Conservation (phyloP, 2,329 filamentous ascomycete genomes). For the Aspergillus niger region DNA sequence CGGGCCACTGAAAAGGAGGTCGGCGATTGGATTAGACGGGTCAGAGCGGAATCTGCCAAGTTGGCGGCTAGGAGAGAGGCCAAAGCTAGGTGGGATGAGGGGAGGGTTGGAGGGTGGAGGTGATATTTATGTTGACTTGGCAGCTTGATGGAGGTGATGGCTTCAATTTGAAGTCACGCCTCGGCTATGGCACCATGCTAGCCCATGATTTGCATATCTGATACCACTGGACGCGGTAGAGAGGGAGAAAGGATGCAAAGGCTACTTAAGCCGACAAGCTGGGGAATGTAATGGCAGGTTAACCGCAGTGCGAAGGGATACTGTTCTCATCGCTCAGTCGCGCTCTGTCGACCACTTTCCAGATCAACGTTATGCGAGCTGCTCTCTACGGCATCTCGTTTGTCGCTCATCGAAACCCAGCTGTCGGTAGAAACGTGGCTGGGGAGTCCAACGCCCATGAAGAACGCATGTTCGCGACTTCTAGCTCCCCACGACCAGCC, state of each 20-base stretch:
- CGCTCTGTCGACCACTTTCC: slow-evolving; percentile 21
- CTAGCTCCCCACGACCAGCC: slow-evolving; percentile 90
- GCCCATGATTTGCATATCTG: neutral
- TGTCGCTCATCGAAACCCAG: slow-evolving; percentile 25
- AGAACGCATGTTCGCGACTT: slow-evolving; percentile 69
- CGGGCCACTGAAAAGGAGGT: slow-evolving; percentile 77
- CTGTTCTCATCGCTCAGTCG: slow-evolving; percentile 14
- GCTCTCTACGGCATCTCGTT: slow-evolving; percentile 1
- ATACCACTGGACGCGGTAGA: neutral
- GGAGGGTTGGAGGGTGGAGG: slow-evolving; percentile 90
- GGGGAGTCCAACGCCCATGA: slow-evolving; percentile 35
- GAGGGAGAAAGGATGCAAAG: neutral
- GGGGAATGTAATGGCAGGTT: no score
- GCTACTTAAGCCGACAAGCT: no score
- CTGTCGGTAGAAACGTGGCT: slow-evolving; percentile 34
- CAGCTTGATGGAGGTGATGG: neutral
- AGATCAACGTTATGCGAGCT: slow-evolving; percentile 18
- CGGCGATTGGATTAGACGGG: slow-evolving; percentile 77
- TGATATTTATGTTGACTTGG: slow-evolving; percentile 44
- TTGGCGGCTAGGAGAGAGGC: slow-evolving; percentile 81
- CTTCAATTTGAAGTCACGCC: neutral
- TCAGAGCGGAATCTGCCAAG: slow-evolving; percentile 76
- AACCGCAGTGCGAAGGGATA: neutral
- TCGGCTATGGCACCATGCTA: neutral
- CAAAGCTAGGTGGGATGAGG: slow-evolving; percentile 94